These are phyloP conservation scores for Sporothrix euskadiensis DNA, from an alignment of 2,329 filamentous ascomycete genomes.

Conservation along the genomic window DNA sequence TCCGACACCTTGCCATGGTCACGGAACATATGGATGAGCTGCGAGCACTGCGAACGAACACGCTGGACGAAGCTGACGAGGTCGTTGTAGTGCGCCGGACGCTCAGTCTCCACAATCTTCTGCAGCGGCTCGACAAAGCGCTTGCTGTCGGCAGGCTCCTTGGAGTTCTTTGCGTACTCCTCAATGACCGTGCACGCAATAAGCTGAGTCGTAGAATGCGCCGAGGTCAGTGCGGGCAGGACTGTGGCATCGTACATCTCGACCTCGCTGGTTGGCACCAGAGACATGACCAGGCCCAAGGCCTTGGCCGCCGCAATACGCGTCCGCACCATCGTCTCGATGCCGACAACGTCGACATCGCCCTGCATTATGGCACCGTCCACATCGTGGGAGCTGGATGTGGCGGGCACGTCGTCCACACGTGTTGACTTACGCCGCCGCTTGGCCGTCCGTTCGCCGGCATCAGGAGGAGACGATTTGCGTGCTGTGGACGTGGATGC, in stretches of 20 bases:
- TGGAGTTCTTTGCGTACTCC: constrained; percentile 72
- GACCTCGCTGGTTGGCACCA: constrained; percentile 65
- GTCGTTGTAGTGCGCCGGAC: constrained; percentile 82
- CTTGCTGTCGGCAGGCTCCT: constrained; percentile 50
- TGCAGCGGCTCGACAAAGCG: constrained; percentile 67
- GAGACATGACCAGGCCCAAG: constrained; percentile 78
- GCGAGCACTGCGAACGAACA: constrained; percentile 86
- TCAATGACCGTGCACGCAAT: constrained; percentile 81
- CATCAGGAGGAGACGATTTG: constrained; percentile 55
- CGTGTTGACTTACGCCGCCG: constrained; percentile 84
- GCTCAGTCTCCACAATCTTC: constrained; percentile 75
- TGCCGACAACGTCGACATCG: constrained; percentile 89
- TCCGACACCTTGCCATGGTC: constrained; percentile 82
- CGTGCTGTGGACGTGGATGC: constrained; percentile 46
- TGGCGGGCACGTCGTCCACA: constrained; percentile 64
- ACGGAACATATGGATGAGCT: constrained; percentile 85
- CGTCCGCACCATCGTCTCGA: constrained; percentile 84
- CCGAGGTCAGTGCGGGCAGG: constrained; percentile 66
- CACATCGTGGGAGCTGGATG: constrained; percentile 83
- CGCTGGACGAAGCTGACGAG: constrained; percentile 87
- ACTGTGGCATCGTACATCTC: constrained; percentile 66
- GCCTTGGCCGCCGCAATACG: constrained; percentile 85
- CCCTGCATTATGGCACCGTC: constrained; percentile 98
- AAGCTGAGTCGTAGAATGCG: constrained; percentile 83
- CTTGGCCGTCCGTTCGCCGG: constrained; percentile 65